Base-by-base conservation (phyloP, 2,329 filamentous ascomycete genomes). In the Phyllosticta ampelicida region DNA sequence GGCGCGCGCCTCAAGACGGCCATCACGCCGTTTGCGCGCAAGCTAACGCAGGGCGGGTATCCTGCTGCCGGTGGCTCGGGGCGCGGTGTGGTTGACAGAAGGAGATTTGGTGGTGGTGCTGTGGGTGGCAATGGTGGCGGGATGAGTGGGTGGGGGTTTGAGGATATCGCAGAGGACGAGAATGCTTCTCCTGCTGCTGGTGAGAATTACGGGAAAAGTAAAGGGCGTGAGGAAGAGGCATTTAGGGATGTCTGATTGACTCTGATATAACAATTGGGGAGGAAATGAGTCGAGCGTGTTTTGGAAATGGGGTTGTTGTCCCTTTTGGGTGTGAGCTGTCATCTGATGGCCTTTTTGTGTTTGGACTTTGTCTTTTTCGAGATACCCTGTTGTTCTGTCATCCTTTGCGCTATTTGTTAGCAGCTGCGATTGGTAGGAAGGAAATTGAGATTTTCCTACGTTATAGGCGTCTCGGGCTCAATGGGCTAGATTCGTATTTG, bases 21-120 rank as follows among this genome's bases (percentile, higher is more conserved):
- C 51, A 66, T 74, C 44, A 74, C 71, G 28, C 70, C 71, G 18
- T 74, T 74, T 54, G 65, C 68, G 20, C 63, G 69, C 3, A 73
- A 73, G 55, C 60, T 73, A 49, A 62, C 70, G 6, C 68, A 67
- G 16, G 67, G 67, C 18, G 70, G 70, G n/a, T 65, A 59, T 18
- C 13, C 53, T 2, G 9, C 56, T 9, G 21, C 29, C 9, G 16
- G 9, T 5, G 19, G 30, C 6, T 59, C 55, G 19, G 30, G 58
- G 48, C 18, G 18, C n/a, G 10, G 51, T 23, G 36, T 36, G 10
- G 36, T 44, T 6, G 36, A 16, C n/a, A 44, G 36, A 8, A n/a
- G 36, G 6, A 16, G 36, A 5, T 44, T 44, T 18, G 36, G 36
- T 16, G 36, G 36, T n/a, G 36, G 36, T n/a, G n/a, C 16, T 18